Percentiles rank a stretch among this genome's conserved stretches.
These are phyloP conservation scores for Aspergillus vadensis DNA, from an alignment of 2,329 filamentous ascomycete genomes.

Conservation along the genomic window DNA sequence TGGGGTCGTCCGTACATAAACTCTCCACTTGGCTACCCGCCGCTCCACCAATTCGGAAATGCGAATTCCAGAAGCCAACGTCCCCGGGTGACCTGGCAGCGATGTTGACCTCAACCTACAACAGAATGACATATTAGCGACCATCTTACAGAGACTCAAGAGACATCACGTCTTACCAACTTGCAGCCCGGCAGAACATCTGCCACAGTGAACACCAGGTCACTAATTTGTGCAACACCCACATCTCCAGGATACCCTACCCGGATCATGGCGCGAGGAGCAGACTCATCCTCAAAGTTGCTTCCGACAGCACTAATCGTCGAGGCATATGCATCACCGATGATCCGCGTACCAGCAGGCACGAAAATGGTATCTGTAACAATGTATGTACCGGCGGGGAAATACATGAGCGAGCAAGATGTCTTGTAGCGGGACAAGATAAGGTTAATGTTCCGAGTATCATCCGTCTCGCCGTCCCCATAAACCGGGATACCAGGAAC, in stretches of 20 bases:
- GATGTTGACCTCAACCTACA: constrained; percentile 53
- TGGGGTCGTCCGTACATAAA: constrained; percentile 37
- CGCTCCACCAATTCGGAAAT: constrained; percentile 52
- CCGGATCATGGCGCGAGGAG: constrained; percentile 52
- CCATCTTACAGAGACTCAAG: not conserved
- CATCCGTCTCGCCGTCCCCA: constrained; percentile 46
- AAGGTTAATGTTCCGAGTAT: constrained; percentile 40
- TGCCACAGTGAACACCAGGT: constrained; percentile 55
- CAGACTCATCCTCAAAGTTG: constrained; percentile 46
- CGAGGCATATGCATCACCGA: constrained; percentile 57
- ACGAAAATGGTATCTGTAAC: constrained; percentile 51
- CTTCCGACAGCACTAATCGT: constrained; percentile 52
- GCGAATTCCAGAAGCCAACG: constrained; percentile 54
- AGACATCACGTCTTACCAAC: constrained; percentile 27
- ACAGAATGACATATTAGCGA: not conserved
- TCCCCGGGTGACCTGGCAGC: constrained; percentile 49
- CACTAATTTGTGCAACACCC: constrained; percentile 53
- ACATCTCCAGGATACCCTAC: constrained; percentile 54
- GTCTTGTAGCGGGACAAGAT: constrained; percentile 37
- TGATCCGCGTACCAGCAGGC: constrained; percentile 53
- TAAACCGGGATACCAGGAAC: constrained; percentile 44
- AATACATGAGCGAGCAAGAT: constrained; percentile 54
- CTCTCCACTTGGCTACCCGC: constrained; percentile 43
- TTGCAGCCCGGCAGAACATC: constrained; percentile 49
- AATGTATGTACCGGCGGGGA: constrained; percentile 59